Conservation (phyloP, 306 rosid species). For the Cercis canadensis region DNA sequence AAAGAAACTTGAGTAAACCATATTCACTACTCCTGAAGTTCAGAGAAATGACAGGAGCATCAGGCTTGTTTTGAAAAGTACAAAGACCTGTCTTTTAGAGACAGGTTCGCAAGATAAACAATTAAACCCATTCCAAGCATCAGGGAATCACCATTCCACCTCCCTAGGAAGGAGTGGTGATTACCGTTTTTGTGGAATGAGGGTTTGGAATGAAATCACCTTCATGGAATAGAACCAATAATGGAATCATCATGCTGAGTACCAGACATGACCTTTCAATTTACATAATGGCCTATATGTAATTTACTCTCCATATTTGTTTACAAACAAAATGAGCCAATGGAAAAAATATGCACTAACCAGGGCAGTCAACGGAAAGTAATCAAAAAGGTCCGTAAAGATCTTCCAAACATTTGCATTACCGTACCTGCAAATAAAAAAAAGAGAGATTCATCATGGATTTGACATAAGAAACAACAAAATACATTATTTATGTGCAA, state of each 20-base stretch:
- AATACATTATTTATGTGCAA: constrained; percentile 19
- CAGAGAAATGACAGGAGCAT: constrained; percentile 4
- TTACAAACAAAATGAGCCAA: constrained; percentile 9
- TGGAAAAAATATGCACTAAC: constrained; percentile 56
- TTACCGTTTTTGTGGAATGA: no score
- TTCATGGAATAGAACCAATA: no score
- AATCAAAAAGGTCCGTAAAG: constrained; percentile 98
- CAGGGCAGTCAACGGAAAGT: constrained; percentile 97
- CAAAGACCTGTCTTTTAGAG: no score
- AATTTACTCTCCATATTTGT: constrained; percentile 18
- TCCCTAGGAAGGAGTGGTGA: no score
- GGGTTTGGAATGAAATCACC: no score
- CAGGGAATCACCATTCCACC: no score
- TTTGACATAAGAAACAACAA: constrained; percentile 14
- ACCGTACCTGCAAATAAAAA: constrained; percentile 77
- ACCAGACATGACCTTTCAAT: no score
- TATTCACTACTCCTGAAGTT: not conserved
- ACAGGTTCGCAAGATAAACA: no score
- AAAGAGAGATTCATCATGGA: constrained; percentile 27
- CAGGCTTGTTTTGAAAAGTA: no score
- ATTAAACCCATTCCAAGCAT: no score
- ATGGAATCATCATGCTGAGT: no score
- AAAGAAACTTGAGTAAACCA: constrained; percentile 5
- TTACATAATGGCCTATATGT: no score
- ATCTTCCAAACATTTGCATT: constrained; percentile 97